Conservation (phyloP, 1,284 basidiomycete genomes). For the Bondarzewia mesenterica region DNA sequence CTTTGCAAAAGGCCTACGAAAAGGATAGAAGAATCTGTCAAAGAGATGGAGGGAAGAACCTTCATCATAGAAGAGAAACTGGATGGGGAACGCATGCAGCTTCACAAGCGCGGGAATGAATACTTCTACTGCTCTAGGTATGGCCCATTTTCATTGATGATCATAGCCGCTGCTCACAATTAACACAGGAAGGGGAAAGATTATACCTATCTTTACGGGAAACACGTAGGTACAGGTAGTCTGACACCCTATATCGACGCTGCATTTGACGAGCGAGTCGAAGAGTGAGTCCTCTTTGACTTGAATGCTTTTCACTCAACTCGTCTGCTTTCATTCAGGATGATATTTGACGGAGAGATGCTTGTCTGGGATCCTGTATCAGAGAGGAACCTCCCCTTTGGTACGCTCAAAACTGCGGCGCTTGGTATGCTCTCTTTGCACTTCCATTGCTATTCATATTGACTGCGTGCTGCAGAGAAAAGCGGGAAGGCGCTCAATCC, state of each 20-base stretch:
- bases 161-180: slow-evolving; percentile 1
- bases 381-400: slow-evolving; percentile 83
- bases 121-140: slow-evolving; percentile 90
- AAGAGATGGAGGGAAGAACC: slow-evolving; percentile 63
- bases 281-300: slow-evolving; percentile 52
- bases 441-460: neutral
- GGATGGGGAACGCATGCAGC: slow-evolving; percentile 90
- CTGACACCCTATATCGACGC: slow-evolving; percentile 77
- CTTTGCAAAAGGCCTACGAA: slow-evolving; percentile 80
- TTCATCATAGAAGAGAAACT: slow-evolving; percentile 95
- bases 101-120: slow-evolving; percentile 84
- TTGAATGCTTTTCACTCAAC: neutral
- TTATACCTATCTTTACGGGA: slow-evolving; percentile 89
- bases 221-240: slow-evolving; percentile 71
- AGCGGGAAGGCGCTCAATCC: slow-evolving; percentile 65
- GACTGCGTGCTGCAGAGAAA: slow-evolving; percentile 39
- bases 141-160: slow-evolving; percentile 13
- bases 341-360: slow-evolving; percentile 95
- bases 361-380: slow-evolving; percentile 90
- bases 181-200: slow-evolving; percentile 78
- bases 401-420: slow-evolving; percentile 86
- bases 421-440: slow-evolving; percentile 39
- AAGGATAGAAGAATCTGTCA: slow-evolving; percentile 75
- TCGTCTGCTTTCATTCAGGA: slow-evolving; percentile 38
- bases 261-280: slow-evolving; percentile 67